Conservation (phyloP, 805 yeast species). For the Komagataella ulmi region DNA sequence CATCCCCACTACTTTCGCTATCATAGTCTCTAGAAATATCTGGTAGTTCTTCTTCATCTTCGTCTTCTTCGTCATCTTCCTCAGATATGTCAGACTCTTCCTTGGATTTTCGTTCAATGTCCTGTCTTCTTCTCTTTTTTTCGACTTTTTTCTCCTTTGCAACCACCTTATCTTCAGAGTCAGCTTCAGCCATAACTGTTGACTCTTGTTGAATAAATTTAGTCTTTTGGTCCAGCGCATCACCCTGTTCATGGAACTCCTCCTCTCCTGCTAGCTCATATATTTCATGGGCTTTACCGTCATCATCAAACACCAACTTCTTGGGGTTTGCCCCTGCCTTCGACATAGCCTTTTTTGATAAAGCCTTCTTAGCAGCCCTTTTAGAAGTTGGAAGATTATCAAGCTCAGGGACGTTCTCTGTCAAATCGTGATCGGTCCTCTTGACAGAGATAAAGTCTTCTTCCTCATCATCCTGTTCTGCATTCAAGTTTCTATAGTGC, state of each 20-base stretch:
- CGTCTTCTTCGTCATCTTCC: conserved; percentile 8
- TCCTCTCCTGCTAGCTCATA: conserved; percentile 88
- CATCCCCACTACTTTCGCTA: conserved; percentile 15
- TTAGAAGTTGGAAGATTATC: conserved; percentile 55
- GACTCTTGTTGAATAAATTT: conserved; percentile 57
- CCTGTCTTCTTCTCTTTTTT: conserved; percentile 81
- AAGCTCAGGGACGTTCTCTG: conserved; percentile 51
- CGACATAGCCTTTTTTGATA: conserved; percentile 68
- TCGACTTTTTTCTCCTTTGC: conserved; percentile 74
- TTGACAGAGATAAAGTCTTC: conserved; percentile 77
- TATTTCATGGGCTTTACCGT: conserved; percentile 82
- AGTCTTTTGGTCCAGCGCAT: conserved; percentile 53
- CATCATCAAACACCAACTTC: conserved; percentile 84
- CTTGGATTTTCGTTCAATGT: conserved; percentile 44
- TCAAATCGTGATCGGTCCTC: conserved; percentile 64
- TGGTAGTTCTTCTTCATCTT: conserved; percentile 29
- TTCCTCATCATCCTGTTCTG: conserved; percentile 38
- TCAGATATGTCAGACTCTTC: conserved; percentile 23
- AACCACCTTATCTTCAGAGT: conserved; percentile 60
- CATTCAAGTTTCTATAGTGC: conserved; percentile 69
- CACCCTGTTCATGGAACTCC: conserved; percentile 58
- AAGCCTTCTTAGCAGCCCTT: conserved; percentile 72
- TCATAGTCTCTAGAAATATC: conserved; percentile 9
- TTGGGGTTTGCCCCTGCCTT: conserved; percentile 54
- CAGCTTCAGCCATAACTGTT: conserved; percentile 56